Evolutionary conservation across 2,329 filamentous ascomycete genomes (phyloP), one percentile per base, ranked within the genome.

Genomic region (Pyricularia grisea): DNA sequence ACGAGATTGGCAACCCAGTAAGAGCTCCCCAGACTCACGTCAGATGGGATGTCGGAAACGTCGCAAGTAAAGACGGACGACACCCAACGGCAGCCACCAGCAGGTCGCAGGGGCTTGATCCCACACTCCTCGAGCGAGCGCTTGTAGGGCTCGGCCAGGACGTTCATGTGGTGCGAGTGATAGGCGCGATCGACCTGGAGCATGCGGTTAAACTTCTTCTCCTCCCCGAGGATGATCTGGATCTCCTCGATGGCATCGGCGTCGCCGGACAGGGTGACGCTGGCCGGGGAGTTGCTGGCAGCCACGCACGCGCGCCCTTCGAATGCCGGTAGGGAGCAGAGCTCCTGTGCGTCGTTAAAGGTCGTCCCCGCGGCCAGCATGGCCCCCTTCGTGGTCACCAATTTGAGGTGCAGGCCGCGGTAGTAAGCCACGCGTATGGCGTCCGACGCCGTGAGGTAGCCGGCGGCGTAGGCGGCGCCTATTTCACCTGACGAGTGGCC

Each of bases 1-100:
- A 79, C 77, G 72, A 85, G 72, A 68, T 85, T 85, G 1, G 76
- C 72, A 2, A 77, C 76, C 84, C 84, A 86, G 72, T 86, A 86
- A 31, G 50, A 58, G 50, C 50, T 58, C 1, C 50, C 50, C 20
- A 58, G 50, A 20, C 50, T 58, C 6, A 25, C 50, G 3, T 58
- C 50, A 23, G 50, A n/a, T 1, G 50, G 50, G 1, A 58, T 58
- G 9, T 58, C 50, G 3, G 17, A 58, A 10, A 25, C 50, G 20
- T 58, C 50, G 5, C 50, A 58, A n/a, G 50, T 58, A 58, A 58
- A 58, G 20, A 58, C 50, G 50, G 50, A 58, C 17, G 50, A 58
- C 23, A 58, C 23, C 50, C 50, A 25, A 20, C 50, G 50, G 50
- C 50, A 58, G 20, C 23, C 23, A 25, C 50, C 50, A 58, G 50